These are phyloP conservation scores for Priceomyces melissophilus DNA, from an alignment of 805 yeast species.

Conservation along the genomic window DNA sequence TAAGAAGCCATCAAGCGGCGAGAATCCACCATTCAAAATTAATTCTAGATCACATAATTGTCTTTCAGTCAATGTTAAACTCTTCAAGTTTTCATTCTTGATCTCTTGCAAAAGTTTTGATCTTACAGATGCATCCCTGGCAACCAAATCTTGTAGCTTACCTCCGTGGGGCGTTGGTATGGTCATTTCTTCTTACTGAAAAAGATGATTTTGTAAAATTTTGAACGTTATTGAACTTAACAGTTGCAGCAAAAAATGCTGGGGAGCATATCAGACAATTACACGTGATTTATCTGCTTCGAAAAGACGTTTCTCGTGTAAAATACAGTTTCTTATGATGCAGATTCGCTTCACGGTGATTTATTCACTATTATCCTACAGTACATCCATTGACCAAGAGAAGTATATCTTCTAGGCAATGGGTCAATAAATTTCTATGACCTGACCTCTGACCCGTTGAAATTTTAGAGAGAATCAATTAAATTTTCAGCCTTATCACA, in stretches of 20 bases:
- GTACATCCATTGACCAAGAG: too few species aligned
- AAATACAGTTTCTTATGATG: too few species aligned
- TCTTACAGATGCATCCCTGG: constrained; percentile 70
- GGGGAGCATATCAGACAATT: constrained; percentile 9
- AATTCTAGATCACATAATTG: constrained; percentile 92
- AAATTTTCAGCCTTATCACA: too few species aligned
- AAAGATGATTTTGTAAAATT: background rate
- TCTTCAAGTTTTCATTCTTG: constrained; percentile 34
- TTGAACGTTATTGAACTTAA: background rate
- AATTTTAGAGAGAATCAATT: too few species aligned
- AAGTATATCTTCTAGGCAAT: too few species aligned
- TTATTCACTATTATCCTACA: too few species aligned
- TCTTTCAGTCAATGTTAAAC: constrained; percentile 68
- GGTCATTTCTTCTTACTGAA: constrained; percentile 45
- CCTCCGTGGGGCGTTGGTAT: constrained; percentile 87
- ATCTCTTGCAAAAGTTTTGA: constrained; percentile 57
- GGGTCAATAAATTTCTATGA: too few species aligned
- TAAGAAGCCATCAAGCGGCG: constrained; percentile 72
- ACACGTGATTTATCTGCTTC: constrained; percentile 9
- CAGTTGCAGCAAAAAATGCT: background rate
- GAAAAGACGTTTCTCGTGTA: too few species aligned
- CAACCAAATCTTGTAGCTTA: constrained; percentile 74
- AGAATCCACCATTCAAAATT: constrained; percentile 90
- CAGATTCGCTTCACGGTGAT: too few species aligned
- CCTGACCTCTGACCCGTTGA: too few species aligned